Evolutionary conservation across 345 rosid species (phyloP).

Genomic region (Garcia nutans): DNA sequence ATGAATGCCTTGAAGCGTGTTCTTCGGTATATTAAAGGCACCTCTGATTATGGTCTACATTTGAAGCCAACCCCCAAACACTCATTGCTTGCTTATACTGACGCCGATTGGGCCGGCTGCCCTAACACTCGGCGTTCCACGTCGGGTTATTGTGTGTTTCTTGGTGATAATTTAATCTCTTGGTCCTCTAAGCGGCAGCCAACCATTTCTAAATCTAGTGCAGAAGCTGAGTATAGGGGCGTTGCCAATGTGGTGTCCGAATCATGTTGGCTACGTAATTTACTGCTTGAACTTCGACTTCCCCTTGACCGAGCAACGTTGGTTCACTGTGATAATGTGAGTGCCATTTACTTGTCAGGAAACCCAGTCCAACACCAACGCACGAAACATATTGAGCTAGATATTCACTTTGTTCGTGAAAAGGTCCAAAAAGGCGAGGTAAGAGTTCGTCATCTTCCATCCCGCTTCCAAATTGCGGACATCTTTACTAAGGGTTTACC

Average conservation of each 20-base stretch:
- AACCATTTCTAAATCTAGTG: neutral
- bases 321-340: neutral
- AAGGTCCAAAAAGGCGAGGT: neutral
- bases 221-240: neutral
- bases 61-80: neutral
- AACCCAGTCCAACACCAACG: neutral
- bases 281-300: neutral
- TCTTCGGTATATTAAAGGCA: conserved; percentile 3
- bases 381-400: conserved; percentile 11
- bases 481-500: neutral
- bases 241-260: neutral
- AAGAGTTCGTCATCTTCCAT: neutral
- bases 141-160: neutral
- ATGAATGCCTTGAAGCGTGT: conserved; percentile 6
- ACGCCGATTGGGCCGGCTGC: conserved; percentile 9
- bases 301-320: neutral
- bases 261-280: conserved; percentile 3
- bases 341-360: neutral
- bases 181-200: conserved; percentile 1
- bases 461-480: neutral
- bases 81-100: neutral
- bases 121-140: neutral
- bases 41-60: neutral
- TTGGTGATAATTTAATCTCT: neutral
- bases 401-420: conserved; percentile 10